phyloP scores from a whole-genome alignment of 139 green algal genomes.

The Picochlorum sp. region DNA sequence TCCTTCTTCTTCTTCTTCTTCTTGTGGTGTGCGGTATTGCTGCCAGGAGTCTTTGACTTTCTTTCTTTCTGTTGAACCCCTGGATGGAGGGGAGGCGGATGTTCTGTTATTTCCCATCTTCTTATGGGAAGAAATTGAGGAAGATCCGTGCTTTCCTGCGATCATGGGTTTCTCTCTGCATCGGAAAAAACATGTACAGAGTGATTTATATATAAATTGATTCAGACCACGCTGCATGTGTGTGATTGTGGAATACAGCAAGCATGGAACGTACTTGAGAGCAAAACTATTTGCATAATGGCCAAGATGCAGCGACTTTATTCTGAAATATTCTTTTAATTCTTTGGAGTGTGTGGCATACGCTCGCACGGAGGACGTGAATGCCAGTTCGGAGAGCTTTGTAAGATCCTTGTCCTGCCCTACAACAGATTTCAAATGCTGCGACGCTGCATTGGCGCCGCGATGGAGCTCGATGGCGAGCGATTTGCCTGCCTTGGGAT shows the following conservation, averaged over 20 bases:
- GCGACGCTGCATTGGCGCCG: constrained; percentile 25
- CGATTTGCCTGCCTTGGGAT: constrained; percentile 4
- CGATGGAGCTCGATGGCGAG: constrained; percentile 28
- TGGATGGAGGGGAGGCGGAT: background rate
- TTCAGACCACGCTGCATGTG: background rate
- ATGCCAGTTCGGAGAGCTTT: constrained; percentile 60
- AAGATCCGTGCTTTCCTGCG: background rate
- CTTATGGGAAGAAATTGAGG: background rate
- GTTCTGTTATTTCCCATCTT: background rate
- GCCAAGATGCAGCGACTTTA: constrained; percentile 83
- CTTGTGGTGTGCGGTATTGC: too few species aligned
- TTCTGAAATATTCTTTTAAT: constrained; percentile 76
- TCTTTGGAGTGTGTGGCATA: constrained; percentile 67
- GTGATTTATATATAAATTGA: background rate
- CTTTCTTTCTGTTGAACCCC: constrained; percentile 3
- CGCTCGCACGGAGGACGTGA: constrained; percentile 72
- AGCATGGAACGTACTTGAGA: constrained; percentile 34
- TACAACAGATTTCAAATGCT: constrained; percentile 36
- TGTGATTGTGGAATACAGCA: background rate
- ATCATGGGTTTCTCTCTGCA: background rate
- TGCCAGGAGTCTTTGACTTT: background rate
- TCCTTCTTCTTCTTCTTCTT: too few species aligned
- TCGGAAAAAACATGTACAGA: background rate
- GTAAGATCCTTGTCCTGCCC: constrained; percentile 26
- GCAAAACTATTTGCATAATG: constrained; percentile 85